A percentile compares a stretch with the other conserved stretches of the same genome.
These are phyloP conservation scores for Penicillium egyptiacum DNA, from an alignment of 495 filamentous ascomycete genomes.

Conservation along the genomic window DNA sequence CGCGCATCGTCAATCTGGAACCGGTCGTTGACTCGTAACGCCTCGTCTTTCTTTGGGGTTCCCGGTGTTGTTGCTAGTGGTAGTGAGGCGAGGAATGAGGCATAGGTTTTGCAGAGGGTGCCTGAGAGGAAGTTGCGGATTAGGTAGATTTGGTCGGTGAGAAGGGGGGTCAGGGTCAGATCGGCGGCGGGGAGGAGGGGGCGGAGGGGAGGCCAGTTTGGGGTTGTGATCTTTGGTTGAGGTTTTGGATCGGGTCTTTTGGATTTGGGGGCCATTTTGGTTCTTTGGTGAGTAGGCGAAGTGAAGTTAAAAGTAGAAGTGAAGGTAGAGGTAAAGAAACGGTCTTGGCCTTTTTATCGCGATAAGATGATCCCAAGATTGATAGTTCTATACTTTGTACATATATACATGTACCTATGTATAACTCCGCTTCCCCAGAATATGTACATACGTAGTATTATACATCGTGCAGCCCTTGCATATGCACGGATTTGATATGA, in stretches of 20 bases:
- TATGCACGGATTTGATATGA: background rate
- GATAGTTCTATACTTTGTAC: too few relatives aligned
- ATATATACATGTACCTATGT: too few relatives aligned
- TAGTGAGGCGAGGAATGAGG: constrained; percentile 71
- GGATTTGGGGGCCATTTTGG: constrained; percentile 25
- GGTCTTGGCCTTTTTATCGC: background rate
- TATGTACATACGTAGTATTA: background rate
- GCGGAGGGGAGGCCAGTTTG: constrained; percentile 76
- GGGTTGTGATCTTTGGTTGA: constrained; percentile 32
- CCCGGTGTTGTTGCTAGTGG: constrained; percentile 80
- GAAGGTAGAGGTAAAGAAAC: background rate
- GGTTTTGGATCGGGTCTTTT: constrained; percentile 26
- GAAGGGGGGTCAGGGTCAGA: constrained; percentile 57
- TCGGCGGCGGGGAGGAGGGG: constrained; percentile 68
- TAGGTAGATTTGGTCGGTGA: constrained; percentile 70
- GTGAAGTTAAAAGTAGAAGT: background rate
- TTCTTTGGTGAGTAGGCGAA: background rate
- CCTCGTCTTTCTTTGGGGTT: constrained; percentile 80
- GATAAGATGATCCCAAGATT: constrained; percentile 7
- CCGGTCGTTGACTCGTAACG: constrained; percentile 85
- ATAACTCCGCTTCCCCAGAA: constrained; percentile 5
- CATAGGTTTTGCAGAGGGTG: constrained; percentile 78
- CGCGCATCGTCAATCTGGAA: constrained; percentile 75
- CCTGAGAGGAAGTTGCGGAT: constrained; percentile 76
- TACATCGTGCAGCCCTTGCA: background rate